Base-by-base conservation (phyloP, 129 eudicot genomes). In the Flaveria brownii region DNA sequence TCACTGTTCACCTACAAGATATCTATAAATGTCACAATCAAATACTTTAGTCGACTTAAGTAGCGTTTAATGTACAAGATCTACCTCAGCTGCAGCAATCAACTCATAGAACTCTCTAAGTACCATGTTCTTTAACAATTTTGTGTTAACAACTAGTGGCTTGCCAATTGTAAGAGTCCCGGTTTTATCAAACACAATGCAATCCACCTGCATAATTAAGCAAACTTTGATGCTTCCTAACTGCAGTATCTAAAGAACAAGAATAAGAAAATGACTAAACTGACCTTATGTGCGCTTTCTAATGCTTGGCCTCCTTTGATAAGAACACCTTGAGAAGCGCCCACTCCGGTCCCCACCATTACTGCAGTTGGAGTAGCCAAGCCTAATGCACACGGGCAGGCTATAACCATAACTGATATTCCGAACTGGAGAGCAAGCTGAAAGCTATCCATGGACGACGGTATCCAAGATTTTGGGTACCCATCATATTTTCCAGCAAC, bases 291-390 rank as follows among this genome's bases (percentile, higher is more conserved):
- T 74, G 97, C 88, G 85, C 91, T 92, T 82, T 92, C 97, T 68
- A 92, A 83, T 8, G 97, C 97, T 56, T 87, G 92, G 43, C 97
- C 97, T 46, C 97, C 97, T 85, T 92, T 89, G n/a, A 92, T 92
- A 18, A 92, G 96, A 61, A 92, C 85, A n/a, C 97, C 97, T 80
- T 87, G 97, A 59, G 97, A 84, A 43, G 97, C 97, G 72, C 97
- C 96, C 3, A 92, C 92, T 13, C 97, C 97, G 5, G 97, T 92
- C 33, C 97, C 97, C 78, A 89, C 97, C 97, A 92, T 92, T 8
- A 92, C 96, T 69, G 97, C 97, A 1, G 97, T 92, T 14, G 97
- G 97, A 65, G 97, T 92, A 26, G 97, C 97, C 75, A 92, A 80
- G 50, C 92, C 97, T 71, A 92, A 89, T 45, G 96, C 97, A 83